These are phyloP conservation scores for Fusarium fujikuroi DNA, from an alignment of 2,329 filamentous ascomycete species.

Conservation along the genomic window DNA sequence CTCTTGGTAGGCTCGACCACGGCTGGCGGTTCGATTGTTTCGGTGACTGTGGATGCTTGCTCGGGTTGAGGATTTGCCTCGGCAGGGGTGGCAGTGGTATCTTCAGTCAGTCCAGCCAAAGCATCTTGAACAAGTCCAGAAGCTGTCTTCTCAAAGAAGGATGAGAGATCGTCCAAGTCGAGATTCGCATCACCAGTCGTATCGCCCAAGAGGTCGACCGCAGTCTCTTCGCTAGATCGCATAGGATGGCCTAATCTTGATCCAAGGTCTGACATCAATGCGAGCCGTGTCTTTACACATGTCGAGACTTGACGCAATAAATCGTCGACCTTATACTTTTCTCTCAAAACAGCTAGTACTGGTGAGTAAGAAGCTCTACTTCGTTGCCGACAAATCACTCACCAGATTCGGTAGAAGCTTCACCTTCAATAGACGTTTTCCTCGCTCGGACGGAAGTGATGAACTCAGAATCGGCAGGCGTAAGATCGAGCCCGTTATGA, in stretches of 20 bases:
- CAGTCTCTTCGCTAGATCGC: conserved; percentile 44
- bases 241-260: conserved; percentile 51
- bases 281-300: conserved; percentile 49
- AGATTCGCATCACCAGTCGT: conserved; percentile 46
- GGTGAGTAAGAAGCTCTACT: conserved; percentile 15
- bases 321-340: conserved; percentile 55
- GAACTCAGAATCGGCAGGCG: conserved; percentile 50
- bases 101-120: conserved; percentile 51
- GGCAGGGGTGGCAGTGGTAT: conserved; percentile 9
- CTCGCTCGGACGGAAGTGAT: conserved; percentile 48
- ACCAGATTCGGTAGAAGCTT: conserved; percentile 44
- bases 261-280: conserved; percentile 49
- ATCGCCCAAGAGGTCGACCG: conserved; percentile 44
- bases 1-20: conserved; percentile 39
- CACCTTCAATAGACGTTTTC: conserved; percentile 48
- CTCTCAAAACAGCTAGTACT: conserved; percentile 46
- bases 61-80: conserved; percentile 34
- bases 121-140: conserved; percentile 55
- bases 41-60: conserved; percentile 20
- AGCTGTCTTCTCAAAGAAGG: conserved; percentile 56
- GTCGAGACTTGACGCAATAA: conserved; percentile 50
- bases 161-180: conserved; percentile 55
- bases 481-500: conserved; percentile 47
- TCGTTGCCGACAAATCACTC: conserved; percentile 29
- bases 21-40: conserved; percentile 35